phyloP scores from a whole-genome alignment of 1,139 yeast species.

The Yamadazyma dendronema region DNA sequence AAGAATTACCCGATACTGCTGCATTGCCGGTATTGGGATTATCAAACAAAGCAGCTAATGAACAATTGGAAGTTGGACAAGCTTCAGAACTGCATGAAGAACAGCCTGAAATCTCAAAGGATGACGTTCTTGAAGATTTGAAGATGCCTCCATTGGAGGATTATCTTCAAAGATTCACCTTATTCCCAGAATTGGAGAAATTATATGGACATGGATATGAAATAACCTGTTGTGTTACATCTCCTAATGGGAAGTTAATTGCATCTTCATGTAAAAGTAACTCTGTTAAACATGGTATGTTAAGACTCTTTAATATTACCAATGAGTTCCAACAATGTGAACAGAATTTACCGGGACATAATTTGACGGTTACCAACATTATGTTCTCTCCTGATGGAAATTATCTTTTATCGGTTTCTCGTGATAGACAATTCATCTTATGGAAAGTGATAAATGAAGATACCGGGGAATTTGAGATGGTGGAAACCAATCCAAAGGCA shows the following conservation, averaged over 20 bases:
- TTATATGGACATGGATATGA: conserved; percentile 98
- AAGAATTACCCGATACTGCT: conserved; percentile 69
- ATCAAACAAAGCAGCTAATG: conserved; percentile 81
- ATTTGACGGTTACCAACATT: conserved; percentile 79
- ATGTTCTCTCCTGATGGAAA: conserved; percentile 72
- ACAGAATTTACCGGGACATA: conserved; percentile 58
- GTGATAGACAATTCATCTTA: conserved; percentile 84
- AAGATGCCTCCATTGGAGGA: conserved; percentile 79
- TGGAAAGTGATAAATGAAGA: conserved; percentile 57
- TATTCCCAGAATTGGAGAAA: conserved; percentile 95
- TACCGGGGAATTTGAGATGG: conserved; percentile 40
- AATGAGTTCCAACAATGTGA: conserved; percentile 41
- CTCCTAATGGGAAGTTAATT: conserved; percentile 61
- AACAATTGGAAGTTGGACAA: conserved; percentile 43
- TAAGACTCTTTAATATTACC: conserved; percentile 65
- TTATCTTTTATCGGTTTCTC: conserved; percentile 74
- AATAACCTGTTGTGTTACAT: conserved; percentile 72
- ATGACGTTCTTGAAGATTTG: conserved; percentile 46
- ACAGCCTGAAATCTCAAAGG: conserved; percentile 38
- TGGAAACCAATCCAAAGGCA: conserved; percentile 61
- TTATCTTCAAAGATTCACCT: conserved; percentile 82
- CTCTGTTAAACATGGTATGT: conserved; percentile 77
- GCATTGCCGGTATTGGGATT: conserved; percentile 90
- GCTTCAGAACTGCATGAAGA: conserved; percentile 35
- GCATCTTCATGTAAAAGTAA: conserved; percentile 95